Evolutionary conservation across 768 basidiomycete genomes (phyloP), one percentile per base, ranked within the genome.

Genomic region (Lactarius psammicola): DNA sequence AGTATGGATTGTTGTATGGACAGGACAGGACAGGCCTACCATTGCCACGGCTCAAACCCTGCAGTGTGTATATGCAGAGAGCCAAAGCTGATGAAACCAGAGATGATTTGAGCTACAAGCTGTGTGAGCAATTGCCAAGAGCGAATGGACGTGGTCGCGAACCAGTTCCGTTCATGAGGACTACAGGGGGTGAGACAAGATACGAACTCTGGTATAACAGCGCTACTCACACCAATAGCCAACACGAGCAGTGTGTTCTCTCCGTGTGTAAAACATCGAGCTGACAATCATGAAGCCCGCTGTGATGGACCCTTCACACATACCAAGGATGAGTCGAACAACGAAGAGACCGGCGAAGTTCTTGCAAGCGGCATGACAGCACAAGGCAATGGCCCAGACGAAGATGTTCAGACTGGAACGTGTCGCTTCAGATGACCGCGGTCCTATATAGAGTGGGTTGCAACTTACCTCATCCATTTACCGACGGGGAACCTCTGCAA

Each of bases 131-230:
- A 42, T 42, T 38, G 46, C n/a, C 2, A 10, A 44, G 4, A 30
- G 8, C 2, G 7, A 63, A 30, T 17, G 31, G 56, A 49, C 1
- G 7, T 36, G 31, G 7, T 1, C 56, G 62, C 76, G 57, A 69
- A 84, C 88, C 87, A 68, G 84, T 84, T 10, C 89, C 89, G 57
- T 89, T 89, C 89, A 90, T 90, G 62, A 90, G 76, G 71, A 89
- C 88, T 88, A 56, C 20, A 9, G 10, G 11, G n/a, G n/a, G 42
- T 63, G 28, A 67, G 66, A 63, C 20, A 28, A 38, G 17, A 54
- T 20, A 26, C 13, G 5, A 10, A 23, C 30, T 20, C 44, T 11
- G 36, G n/a, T 28, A 2, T 26, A n/a, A 33, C 20, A 2, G 31
- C 10, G 20, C 33, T 23, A 78, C 87, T 75, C 73, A 90, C 89